Base-by-base conservation (phyloP, 371 early-diverging fungal species). In the Mucor saturninus region DNA sequence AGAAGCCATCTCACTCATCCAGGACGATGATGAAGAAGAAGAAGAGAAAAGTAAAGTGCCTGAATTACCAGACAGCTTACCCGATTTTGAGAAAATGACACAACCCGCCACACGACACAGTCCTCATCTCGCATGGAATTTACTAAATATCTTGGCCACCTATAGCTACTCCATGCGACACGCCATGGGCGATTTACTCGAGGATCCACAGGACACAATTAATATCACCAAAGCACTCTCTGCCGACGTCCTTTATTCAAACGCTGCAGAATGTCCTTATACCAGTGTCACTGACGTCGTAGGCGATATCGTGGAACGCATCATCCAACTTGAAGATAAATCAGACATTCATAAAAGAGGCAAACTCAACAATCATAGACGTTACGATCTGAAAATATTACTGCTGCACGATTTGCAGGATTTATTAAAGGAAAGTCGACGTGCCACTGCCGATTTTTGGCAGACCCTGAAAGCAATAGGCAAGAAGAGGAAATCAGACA, bases 121-220 rank as follows among this genome's bases (percentile, higher is more conserved):
- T 14, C 64, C 71, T 1, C 65, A 63, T 53, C 37, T 76, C 0
- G 29, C 57, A 6, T 79, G 73, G 71, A 68, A 74, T 38, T n/a
- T 70, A 54, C 38, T 75, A 9, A 60, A 74, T 53, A 64, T 73
- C 5, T 13, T 66, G 8, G 67, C 62, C 30, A 70, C 68, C 2
- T 80, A 80, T 53, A 68, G 73, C n/a, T 80, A 80, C 45, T 30
- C 75, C 28, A 67, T 75, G 67, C 75, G 80, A 8, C 75, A 73
- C 26, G 48, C 65, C 1, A 46, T 74, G 54, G 80, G 77, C 4
- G 72, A 72, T 9, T 15, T 73, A 2, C 38, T 59, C 1, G 77
- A 80, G 11, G 71, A 76, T 57, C 28, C 37, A 3, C 29, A 40
- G n/a, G 59, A 67, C 14, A 65, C 72, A 5, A 26, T 69, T 2